These are phyloP conservation scores for Cyanodermella asteris DNA, from an alignment of 2,329 filamentous ascomycete genomes.

Conservation along the genomic window DNA sequence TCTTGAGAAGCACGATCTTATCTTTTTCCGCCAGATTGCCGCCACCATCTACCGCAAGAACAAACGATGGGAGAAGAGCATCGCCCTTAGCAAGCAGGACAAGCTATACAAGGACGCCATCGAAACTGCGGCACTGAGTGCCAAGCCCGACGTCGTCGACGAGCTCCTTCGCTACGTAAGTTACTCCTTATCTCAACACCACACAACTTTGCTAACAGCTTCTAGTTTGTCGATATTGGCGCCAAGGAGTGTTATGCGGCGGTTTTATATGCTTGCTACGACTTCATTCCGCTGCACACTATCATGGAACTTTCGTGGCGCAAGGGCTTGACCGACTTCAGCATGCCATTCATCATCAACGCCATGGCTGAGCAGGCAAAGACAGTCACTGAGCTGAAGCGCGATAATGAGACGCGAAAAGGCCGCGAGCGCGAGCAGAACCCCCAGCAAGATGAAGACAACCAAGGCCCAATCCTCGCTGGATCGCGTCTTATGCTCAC, in stretches of 20 bases:
- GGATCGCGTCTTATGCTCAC: slow-evolving; percentile 85
- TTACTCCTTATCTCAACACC: slow-evolving; percentile 13
- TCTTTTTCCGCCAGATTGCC: slow-evolving; percentile 98
- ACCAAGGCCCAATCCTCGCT: slow-evolving; percentile 82
- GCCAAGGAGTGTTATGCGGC: slow-evolving; percentile 99
- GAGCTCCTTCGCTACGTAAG: slow-evolving; percentile 91
- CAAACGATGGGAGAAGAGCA: slow-evolving; percentile 99
- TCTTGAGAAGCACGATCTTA: slow-evolving; percentile 88
- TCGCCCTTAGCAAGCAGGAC: slow-evolving; percentile 92
- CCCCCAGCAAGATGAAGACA: slow-evolving; percentile 71
- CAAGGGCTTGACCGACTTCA: slow-evolving; percentile 81
- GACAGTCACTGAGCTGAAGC: slow-evolving; percentile 65
- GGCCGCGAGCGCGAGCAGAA: slow-evolving; percentile 47
- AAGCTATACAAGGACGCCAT: slow-evolving; percentile 99
- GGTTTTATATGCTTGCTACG: slow-evolving; percentile 97
- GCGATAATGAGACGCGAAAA: slow-evolving; percentile 91
- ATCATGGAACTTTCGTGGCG: slow-evolving; percentile 96
- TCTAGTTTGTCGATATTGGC: slow-evolving; percentile 92
- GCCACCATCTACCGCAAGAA: slow-evolving; percentile 98
- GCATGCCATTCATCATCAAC: slow-evolving; percentile 99
- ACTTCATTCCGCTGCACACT: slow-evolving; percentile 78
- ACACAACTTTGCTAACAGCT: slow-evolving; percentile 13
- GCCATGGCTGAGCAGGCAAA: slow-evolving; percentile 77
- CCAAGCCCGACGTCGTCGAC: slow-evolving; percentile 80
- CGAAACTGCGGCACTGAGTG: slow-evolving; percentile 82